A percentile compares a stretch with the other conserved stretches of the same genome.
These are phyloP conservation scores for Alloascoidea africana DNA, from an alignment of 805 yeast species.

Conservation along the genomic window DNA sequence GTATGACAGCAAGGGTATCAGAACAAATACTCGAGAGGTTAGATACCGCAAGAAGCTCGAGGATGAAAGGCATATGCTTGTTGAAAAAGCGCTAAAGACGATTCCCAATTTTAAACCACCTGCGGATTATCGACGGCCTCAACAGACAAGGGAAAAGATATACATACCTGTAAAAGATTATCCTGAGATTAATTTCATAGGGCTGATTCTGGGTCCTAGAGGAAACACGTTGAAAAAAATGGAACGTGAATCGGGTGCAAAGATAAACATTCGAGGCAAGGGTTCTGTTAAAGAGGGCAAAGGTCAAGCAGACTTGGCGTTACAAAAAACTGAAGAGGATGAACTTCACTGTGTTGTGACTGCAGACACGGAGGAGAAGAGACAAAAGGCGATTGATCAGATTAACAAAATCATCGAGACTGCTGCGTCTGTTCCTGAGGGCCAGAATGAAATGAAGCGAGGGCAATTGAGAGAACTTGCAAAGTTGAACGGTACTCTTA, in stretches of 20 bases:
- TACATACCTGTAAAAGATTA: conserved; percentile 75
- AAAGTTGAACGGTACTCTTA: conserved; percentile 80
- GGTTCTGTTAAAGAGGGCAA: conserved; percentile 95
- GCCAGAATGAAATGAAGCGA: conserved; percentile 82
- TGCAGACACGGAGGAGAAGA: conserved; percentile 66
- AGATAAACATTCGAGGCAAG: conserved; percentile 81
- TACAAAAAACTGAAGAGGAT: conserved; percentile 48
- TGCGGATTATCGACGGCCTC: conserved; percentile 52
- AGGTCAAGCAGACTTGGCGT: conserved; percentile 29
- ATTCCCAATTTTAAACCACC: conserved; percentile 79
- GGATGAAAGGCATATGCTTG: conserved; percentile 63
- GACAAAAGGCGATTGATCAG: conserved; percentile 57
- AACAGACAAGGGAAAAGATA: conserved; percentile 64
- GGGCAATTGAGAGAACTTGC: conserved; percentile 89
- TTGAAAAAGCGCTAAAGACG: conserved; percentile 56
- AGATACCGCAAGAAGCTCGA: conserved; percentile 49
- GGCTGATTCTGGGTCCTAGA: conserved; percentile 85
- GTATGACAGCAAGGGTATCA: conserved; percentile 70
- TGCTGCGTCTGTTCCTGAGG: conserved; percentile 83
- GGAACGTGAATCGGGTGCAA: conserved; percentile 79
- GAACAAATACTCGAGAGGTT: conserved; percentile 72
- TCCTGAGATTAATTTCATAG: conserved; percentile 89
- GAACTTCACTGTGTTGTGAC: conserved; percentile 81
- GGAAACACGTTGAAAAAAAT: conserved; percentile 76
- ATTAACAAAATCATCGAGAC: conserved; percentile 66